A percentile compares a stretch with the other conserved stretches of the same genome.
Evolutionary conservation across 768 basidiomycete genomes (phyloP).

Genomic region (Leucosporidium creatinivorum): DNA sequence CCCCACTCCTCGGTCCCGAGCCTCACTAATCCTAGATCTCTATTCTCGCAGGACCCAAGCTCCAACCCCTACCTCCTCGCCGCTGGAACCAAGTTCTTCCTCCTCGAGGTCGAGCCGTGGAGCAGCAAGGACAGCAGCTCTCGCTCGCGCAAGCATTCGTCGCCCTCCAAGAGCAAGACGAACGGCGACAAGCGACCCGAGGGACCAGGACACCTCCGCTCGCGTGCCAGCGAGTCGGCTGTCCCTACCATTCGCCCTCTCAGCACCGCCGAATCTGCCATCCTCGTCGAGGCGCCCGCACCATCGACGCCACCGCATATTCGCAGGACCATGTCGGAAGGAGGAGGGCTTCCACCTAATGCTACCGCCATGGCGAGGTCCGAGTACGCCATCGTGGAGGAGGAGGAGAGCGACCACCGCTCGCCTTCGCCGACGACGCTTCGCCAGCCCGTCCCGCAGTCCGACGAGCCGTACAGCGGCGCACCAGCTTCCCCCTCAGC

Average conservation of each 20-base stretch:
- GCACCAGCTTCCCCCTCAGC: slow-evolving; percentile 6
- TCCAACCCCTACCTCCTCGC: slow-evolving; percentile 85
- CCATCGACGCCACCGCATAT: slow-evolving; percentile 1
- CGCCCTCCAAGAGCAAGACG: slow-evolving; percentile 17
- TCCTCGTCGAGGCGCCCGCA: slow-evolving; percentile 17
- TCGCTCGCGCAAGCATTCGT: slow-evolving; percentile 22
- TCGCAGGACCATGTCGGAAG: background rate
- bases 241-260: background rate
- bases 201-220: slow-evolving; percentile 8
- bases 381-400: slow-evolving; percentile 23
- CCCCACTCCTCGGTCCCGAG: background rate
- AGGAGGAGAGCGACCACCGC: slow-evolving; percentile 10
- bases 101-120: slow-evolving; percentile 92
- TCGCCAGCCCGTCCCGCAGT: background rate
- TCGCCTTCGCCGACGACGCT: slow-evolving; percentile 16
- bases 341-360: slow-evolving; percentile 5
- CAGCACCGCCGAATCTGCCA: slow-evolving; percentile 11
- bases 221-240: background rate
- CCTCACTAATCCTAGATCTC: too few relatives aligned
- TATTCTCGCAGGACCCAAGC: slow-evolving; percentile 55
- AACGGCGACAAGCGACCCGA: slow-evolving; percentile 4
- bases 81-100: slow-evolving; percentile 84
- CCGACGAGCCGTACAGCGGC: background rate
- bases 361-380: background rate
- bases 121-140: slow-evolving; percentile 27